Conservation (phyloP, 768 basidiomycete genomes). For the Boletus pseudo-olivaceus region DNA sequence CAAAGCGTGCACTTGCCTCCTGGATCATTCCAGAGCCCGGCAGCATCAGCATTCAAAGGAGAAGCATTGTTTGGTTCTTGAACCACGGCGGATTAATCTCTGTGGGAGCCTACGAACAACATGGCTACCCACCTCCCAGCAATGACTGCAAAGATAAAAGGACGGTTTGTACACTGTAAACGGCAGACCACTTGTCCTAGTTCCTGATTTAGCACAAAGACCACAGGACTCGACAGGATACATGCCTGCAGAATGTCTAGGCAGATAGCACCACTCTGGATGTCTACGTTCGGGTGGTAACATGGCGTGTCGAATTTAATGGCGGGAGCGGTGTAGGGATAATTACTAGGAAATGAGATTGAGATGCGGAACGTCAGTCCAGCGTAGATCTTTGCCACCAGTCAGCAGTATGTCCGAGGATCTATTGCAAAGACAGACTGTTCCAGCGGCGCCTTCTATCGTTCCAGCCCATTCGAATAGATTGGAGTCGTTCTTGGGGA, state of each 20-base stretch:
- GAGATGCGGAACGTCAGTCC: slow-evolving; percentile 80
- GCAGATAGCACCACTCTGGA: slow-evolving; percentile 73
- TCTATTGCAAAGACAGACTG: slow-evolving; percentile 33
- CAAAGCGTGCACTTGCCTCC: slow-evolving; percentile 42
- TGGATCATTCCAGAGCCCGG: slow-evolving; percentile 72
- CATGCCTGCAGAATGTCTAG: slow-evolving; percentile 82
- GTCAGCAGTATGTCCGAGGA: slow-evolving; percentile 1
- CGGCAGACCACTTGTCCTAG: slow-evolving; percentile 91
- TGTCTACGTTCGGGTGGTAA: slow-evolving; percentile 89
- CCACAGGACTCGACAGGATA: not conserved
- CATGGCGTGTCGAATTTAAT: slow-evolving; percentile 90
- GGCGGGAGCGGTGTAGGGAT: slow-evolving; percentile 80
- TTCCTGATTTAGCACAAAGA: slow-evolving; percentile 5
- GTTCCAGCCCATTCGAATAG: slow-evolving; percentile 90
- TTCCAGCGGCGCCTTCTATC: slow-evolving; percentile 76
- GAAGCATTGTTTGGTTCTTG: slow-evolving; percentile 92
- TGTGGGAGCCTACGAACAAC: not conserved
- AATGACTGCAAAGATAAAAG: slow-evolving; percentile 84
- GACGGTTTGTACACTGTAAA: slow-evolving; percentile 89
- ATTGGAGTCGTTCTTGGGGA: slow-evolving; percentile 83
- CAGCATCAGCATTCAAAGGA: slow-evolving; percentile 84
- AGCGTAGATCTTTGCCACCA: slow-evolving; percentile 59
- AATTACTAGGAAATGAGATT: slow-evolving; percentile 82
- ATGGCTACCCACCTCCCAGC: slow-evolving; percentile 65
- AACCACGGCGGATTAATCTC: not conserved